A percentile compares a stretch with the other conserved stretches of the same genome.
phyloP scores from a whole-genome alignment of 2,329 filamentous ascomycete genomes.

The Juglanconis sp. region DNA sequence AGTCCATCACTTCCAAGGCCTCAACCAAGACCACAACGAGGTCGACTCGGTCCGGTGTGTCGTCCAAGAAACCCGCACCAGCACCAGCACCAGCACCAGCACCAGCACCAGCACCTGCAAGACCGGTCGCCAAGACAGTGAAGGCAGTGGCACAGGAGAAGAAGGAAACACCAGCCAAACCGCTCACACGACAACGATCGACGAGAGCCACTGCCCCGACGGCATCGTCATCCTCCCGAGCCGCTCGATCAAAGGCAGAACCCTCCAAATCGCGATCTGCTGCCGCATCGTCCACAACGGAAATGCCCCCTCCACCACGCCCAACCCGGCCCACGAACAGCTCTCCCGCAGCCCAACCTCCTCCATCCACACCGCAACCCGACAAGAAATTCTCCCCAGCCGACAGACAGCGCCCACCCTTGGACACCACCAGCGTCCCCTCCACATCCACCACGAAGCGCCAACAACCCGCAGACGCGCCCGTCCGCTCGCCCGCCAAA shows the following conservation, averaged over 20 bases:
- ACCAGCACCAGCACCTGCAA: conserved; percentile 8
- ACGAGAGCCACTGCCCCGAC: conserved; percentile 12
- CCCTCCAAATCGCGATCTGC: not conserved
- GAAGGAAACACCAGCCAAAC: conserved; percentile 1
- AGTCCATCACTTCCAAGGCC: conserved; percentile 10
- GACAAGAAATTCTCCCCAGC: conserved; percentile 11
- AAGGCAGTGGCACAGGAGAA: not conserved
- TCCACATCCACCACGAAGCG: not conserved
- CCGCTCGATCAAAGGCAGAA: conserved; percentile 5
- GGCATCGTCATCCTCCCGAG: conserved; percentile 5
- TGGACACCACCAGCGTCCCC: not conserved
- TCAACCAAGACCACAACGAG: conserved; percentile 9
- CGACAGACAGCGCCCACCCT: conserved; percentile 21
- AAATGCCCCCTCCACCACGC: conserved; percentile 16
- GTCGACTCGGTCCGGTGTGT: conserved; percentile 1
- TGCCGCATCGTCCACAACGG: not conserved
- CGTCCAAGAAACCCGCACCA: conserved; percentile 6
- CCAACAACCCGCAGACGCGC: conserved; percentile 12
- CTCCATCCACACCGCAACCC: not conserved
- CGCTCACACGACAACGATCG: conserved; percentile 6
- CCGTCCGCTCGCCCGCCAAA: conserved; percentile 25
- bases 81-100: conserved; percentile 5
- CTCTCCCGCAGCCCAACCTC: not conserved
- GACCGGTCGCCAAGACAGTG: not conserved
- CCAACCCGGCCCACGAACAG: conserved; percentile 8